Evolutionary conservation across 2,329 filamentous ascomycete species (phyloP).

Genomic region (Periconia sp.): DNA sequence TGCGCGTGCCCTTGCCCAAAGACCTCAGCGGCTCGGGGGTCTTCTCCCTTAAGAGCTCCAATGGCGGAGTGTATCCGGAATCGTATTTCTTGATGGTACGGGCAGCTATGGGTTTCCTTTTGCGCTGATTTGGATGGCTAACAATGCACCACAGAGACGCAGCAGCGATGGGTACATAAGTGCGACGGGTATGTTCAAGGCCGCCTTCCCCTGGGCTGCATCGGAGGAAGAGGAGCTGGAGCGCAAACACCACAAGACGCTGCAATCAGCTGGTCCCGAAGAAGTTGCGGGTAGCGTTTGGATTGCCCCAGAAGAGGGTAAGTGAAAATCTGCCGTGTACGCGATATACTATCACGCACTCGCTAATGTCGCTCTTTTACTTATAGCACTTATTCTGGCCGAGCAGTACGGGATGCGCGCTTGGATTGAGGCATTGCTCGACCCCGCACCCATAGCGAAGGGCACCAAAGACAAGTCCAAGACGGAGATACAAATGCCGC

Average conservation of each 20-base stretch:
- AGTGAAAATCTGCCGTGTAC: conserved; percentile 10
- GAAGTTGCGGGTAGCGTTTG: conserved; percentile 97
- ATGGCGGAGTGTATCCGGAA: conserved; percentile 62
- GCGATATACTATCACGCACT: neutral
- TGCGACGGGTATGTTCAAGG: conserved; percentile 91
- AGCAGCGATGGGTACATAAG: conserved; percentile 83
- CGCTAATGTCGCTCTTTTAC: conserved; percentile 19
- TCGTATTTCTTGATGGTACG: conserved; percentile 93
- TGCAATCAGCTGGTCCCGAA: conserved; percentile 78
- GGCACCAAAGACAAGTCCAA: conserved; percentile 69
- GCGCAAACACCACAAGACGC: conserved; percentile 81
- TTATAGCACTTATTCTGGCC: conserved; percentile 76
- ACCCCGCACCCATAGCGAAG: conserved; percentile 76
- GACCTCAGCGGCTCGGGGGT: conserved; percentile 87
- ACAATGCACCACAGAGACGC: conserved; percentile 60
- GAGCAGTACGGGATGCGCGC: conserved; percentile 82
- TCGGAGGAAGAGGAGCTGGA: conserved; percentile 72
- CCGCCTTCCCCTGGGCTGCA: conserved; percentile 78
- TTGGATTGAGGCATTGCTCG: conserved; percentile 92
- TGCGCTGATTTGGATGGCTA: conserved; percentile 21
- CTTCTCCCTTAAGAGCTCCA: conserved; percentile 70
- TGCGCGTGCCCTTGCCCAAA: conserved; percentile 88
- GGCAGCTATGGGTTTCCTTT: conserved; percentile 14
- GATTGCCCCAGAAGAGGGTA: conserved; percentile 78
- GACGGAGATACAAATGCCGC: conserved; percentile 72